Evolutionary conservation across 2,329 filamentous ascomycete species (phyloP).

Genomic region (Neonectria ditissima): DNA sequence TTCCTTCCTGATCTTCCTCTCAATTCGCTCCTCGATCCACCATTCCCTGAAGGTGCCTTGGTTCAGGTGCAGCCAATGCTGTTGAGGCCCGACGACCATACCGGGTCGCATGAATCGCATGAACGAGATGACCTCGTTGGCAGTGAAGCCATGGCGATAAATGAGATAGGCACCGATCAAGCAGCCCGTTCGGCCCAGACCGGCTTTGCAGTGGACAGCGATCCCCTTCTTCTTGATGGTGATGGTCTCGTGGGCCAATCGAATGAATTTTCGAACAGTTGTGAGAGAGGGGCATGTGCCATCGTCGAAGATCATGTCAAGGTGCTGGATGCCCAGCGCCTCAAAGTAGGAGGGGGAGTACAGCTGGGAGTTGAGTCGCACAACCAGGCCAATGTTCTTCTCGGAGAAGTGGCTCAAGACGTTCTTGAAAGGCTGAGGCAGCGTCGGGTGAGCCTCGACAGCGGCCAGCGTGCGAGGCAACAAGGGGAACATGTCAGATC

Average conservation of each 20-base stretch:
- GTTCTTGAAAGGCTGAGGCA: constrained; percentile 94
- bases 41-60: constrained; percentile 98
- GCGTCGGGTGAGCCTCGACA: constrained; percentile 74
- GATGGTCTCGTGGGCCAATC: constrained; percentile 94
- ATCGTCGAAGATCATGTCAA: constrained; percentile 99
- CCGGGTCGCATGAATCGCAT: constrained; percentile 99
- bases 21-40: constrained; percentile 92
- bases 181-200: constrained; percentile 93
- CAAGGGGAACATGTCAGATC: constrained; percentile 78
- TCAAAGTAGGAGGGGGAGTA: constrained; percentile 99
- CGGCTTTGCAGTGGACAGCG: constrained; percentile 98
- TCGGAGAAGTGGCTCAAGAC: constrained; percentile 90
- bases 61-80: constrained; percentile 98
- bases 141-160: constrained; percentile 96
- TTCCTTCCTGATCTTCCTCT: constrained; percentile 73
- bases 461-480: constrained; percentile 82
- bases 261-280: constrained; percentile 95
- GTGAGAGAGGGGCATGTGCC: constrained; percentile 92
- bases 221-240: constrained; percentile 91
- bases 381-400: constrained; percentile 90
- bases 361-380: constrained; percentile 93
- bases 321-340: constrained; percentile 90
- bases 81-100: constrained; percentile 98
- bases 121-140: constrained; percentile 96
- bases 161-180: constrained; percentile 98